Percentiles rank a stretch among this genome's conserved stretches.
Conservation (phyloP, 768 basidiomycete species). For the Gloeophyllum trabeum region DNA sequence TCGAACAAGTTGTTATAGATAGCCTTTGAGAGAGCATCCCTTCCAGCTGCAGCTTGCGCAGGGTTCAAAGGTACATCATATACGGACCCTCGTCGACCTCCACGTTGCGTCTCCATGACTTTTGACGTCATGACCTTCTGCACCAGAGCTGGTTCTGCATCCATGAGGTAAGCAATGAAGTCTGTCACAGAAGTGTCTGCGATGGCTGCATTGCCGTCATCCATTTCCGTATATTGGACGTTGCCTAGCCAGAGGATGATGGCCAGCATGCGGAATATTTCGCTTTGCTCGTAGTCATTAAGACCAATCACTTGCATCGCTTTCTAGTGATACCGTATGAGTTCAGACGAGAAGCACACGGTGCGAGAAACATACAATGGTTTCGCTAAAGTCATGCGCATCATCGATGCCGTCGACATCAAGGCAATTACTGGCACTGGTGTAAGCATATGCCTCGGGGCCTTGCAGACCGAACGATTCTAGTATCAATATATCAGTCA, state of each 20-base stretch:
- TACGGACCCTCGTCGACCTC: conserved; percentile 88
- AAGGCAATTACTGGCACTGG: conserved; percentile 83
- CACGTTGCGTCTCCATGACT: conserved; percentile 87
- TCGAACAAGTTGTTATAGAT: conserved; percentile 98
- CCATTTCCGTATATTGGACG: conserved; percentile 78
- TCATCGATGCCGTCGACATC: conserved; percentile 90
- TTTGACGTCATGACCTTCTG: conserved; percentile 81
- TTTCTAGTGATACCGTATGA: conserved; percentile 33
- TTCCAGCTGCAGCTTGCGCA: conserved; percentile 77
- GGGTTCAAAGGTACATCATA: conserved; percentile 95
- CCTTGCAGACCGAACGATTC: conserved; percentile 94
- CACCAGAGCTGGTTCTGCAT: conserved; percentile 65
- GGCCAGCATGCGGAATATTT: conserved; percentile 91
- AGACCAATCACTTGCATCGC: conserved; percentile 94
- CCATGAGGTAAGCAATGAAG: conserved; percentile 92
- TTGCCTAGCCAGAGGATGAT: conserved; percentile 94
- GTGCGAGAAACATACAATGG: conserved; percentile 46
- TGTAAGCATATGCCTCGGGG: conserved; percentile 92
- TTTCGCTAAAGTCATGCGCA: conserved; percentile 76
- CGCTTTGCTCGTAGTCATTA: conserved; percentile 71
- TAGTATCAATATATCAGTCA: conserved; percentile 19
- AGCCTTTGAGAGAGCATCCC: conserved; percentile 90
- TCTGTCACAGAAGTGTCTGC: conserved; percentile 84
- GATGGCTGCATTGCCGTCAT: conserved; percentile 80
- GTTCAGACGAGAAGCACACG: not conserved